Conservation (phyloP, 495 filamentous ascomycete species). For the Letharia lupina region DNA sequence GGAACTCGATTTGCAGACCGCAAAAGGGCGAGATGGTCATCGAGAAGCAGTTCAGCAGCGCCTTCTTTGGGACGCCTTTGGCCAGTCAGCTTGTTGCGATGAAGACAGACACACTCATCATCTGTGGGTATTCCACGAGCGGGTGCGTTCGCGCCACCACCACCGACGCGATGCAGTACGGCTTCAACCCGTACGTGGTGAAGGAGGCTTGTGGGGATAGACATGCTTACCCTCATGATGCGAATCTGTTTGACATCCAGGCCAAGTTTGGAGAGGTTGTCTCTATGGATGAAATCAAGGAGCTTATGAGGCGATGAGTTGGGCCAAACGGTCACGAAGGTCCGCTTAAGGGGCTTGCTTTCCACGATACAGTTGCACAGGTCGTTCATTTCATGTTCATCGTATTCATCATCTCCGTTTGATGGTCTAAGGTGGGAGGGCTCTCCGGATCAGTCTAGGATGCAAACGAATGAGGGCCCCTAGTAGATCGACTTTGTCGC, state of each 20-base stretch:
- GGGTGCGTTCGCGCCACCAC: constrained; percentile 9
- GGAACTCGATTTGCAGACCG: constrained; percentile 2
- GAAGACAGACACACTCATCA: constrained; percentile 1
- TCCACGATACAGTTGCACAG: no score
- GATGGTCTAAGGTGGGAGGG: not conserved
- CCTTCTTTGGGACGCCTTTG: constrained; percentile 7
- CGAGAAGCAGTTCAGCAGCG: constrained; percentile 14
- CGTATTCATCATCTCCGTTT: not conserved
- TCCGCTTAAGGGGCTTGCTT: not conserved
- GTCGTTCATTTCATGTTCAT: not conserved
- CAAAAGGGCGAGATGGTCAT: constrained; percentile 3
- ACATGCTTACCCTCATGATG: constrained; percentile 11
- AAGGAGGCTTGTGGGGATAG: constrained; percentile 13
- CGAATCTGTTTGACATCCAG: constrained; percentile 12
- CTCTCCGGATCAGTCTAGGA: no score
- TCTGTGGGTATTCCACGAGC: constrained; percentile 15
- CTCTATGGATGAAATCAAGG: constrained; percentile 1
- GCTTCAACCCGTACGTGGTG: constrained; percentile 3
- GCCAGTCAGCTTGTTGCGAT: constrained; percentile 4
- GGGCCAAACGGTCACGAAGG: not conserved
- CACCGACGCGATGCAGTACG: constrained; percentile 12
- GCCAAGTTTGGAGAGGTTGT: constrained; percentile 11
- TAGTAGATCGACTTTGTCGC: no score
- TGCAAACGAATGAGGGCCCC: no score
- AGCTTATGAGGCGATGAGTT: not conserved